These are phyloP conservation scores for Kluyveromyces nonfermentans DNA, from an alignment of 805 yeast species.

Conservation along the genomic window DNA sequence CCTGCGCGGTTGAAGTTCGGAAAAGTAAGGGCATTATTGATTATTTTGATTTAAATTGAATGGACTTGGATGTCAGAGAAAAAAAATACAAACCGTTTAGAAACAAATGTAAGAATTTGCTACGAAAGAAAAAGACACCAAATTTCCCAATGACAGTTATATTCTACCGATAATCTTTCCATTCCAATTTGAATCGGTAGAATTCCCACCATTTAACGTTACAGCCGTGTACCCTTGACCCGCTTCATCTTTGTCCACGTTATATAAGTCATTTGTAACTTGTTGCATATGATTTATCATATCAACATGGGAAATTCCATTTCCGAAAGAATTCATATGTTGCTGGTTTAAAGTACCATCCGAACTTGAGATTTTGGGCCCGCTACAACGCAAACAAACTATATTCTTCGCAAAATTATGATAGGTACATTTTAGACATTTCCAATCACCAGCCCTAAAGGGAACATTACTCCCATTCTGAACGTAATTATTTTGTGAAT, in stretches of 20 bases:
- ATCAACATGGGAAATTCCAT: background rate
- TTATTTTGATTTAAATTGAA: too few relatives aligned
- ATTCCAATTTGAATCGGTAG: constrained; percentile 17
- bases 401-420: constrained; percentile 90
- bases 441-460: constrained; percentile 96
- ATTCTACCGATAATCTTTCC: background rate
- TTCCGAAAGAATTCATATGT: background rate
- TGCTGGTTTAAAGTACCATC: constrained; percentile 2
- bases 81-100: background rate
- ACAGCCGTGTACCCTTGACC: constrained; percentile 7
- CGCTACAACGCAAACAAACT: constrained; percentile 81
- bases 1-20: too few relatives aligned
- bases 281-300: background rate
- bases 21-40: too few relatives aligned
- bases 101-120: background rate
- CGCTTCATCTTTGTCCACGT: background rate
- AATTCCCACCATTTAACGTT: constrained; percentile 14
- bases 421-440: constrained; percentile 72
- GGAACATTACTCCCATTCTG: constrained; percentile 53
- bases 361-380: constrained; percentile 35
- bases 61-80: background rate
- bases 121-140: background rate
- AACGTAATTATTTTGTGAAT: constrained; percentile 8
- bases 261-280: background rate
- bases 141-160: background rate